Evolutionary conservation across 140 eudicot genomes (phyloP).

Genomic region (Senecio squalidus): DNA sequence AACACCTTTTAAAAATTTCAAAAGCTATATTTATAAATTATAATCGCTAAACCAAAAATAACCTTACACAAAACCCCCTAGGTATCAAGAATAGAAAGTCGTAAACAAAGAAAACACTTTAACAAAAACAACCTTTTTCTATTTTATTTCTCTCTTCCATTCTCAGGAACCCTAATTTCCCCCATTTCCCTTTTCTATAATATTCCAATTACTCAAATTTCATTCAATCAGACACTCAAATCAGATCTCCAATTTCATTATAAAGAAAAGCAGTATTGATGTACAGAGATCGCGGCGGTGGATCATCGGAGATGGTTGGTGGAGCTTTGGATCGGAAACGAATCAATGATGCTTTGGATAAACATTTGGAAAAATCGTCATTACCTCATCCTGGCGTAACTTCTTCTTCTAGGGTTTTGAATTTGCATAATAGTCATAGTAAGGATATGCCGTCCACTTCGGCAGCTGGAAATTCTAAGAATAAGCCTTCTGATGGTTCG

Average conservation of each 20-base stretch:
- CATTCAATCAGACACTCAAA: background rate
- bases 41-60: too few relatives aligned
- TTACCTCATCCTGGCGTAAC: constrained; percentile 35
- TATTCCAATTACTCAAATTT: background rate
- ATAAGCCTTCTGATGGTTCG: constrained; percentile 58
- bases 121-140: too few relatives aligned
- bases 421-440: background rate
- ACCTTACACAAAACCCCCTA: too few relatives aligned
- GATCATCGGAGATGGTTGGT: constrained; percentile 33
- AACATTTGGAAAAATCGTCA: constrained; percentile 32
- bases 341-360: constrained; percentile 41
- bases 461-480: constrained; percentile 39
- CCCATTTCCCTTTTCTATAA: background rate
- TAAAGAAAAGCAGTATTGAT: background rate
- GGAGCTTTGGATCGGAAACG: constrained; percentile 42
- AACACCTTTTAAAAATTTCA: too few relatives aligned
- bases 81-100: too few relatives aligned
- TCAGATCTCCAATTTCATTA: constrained; percentile 8
- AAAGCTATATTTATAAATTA: too few relatives aligned
- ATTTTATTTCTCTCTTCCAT: constrained; percentile 10
- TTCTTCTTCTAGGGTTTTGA: constrained; percentile 43
- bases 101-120: too few relatives aligned
- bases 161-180: constrained; percentile 32
- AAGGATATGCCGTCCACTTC: constrained; percentile 61
- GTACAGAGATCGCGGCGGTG: constrained; percentile 38